Base-by-base conservation (phyloP, 2,329 filamentous ascomycete genomes). In the Penicillium sumatraense region DNA sequence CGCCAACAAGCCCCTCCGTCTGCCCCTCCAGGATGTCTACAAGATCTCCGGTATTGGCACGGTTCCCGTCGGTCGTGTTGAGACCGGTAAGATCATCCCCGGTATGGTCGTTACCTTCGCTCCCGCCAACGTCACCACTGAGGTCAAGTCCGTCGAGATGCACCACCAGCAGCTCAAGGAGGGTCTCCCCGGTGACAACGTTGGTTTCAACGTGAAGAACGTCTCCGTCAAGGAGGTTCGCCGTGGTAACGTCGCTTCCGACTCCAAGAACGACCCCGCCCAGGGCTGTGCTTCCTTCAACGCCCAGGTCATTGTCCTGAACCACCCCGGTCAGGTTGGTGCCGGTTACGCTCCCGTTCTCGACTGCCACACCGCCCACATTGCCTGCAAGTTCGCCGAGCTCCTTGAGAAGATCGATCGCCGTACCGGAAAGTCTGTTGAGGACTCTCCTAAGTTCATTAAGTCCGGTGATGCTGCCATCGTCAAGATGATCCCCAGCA, bases 141-240 rank as follows among this genome's bases (percentile, higher is more conserved):
- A 99, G 91, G 95, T 98, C 88, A 99, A 99, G 92, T 98, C 93
- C 82, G 95, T 99, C 76, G 95, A 99, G 87, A 99, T 99, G 95
- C 93, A 97, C 89, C 93, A 98, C 92, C 91, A 97, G 87, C 93
- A 97, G 89, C 93, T 99, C 72, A 62, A 79, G 68, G 89, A 96
- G 87, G 95, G 95, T 90, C 77, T 90, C 69, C 95, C 95, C 77
- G 95, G 95, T 89, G 95, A 99, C 91, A 99, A 99, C 87, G 95
- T 99, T 81, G 95, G 95, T 75, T 99, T 99, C 93, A 99, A 99
- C 91, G 93, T 99, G 85, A 99, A 99, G 93, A 99, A 99, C 95
- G 95, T 99, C 76, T 98, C 95, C 82, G 95, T 99, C 85, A 99
- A 99, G 93, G 95, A 99, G 81, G 96, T 99, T 78, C 95, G 95